Percentiles rank a stretch among this genome's conserved stretches.
Evolutionary conservation across 768 basidiomycete species (phyloP).

Genomic region (Inosperma sp.): DNA sequence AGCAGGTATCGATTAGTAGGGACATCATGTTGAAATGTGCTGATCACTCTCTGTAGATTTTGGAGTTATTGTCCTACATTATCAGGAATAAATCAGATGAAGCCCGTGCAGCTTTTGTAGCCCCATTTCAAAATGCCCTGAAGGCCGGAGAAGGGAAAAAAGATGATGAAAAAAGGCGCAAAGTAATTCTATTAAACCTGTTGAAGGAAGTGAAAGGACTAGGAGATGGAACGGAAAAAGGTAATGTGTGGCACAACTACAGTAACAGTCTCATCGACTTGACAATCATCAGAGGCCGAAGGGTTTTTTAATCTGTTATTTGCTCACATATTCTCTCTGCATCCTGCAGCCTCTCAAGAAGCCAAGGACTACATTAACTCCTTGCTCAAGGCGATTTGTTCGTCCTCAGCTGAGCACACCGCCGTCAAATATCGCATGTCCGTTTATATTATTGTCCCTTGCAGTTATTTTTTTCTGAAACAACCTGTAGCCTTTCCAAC

Average conservation of each 20-base stretch:
- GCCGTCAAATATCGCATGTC: slow-evolving; percentile 75
- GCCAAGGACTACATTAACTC: slow-evolving; percentile 45
- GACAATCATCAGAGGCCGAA: slow-evolving; percentile 54
- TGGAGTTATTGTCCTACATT: slow-evolving; percentile 74
- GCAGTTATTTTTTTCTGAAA: slow-evolving; percentile 6
- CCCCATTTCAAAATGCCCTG: slow-evolving; percentile 61
- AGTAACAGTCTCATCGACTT: not conserved
- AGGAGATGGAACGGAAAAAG: slow-evolving; percentile 76
- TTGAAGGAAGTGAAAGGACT: slow-evolving; percentile 59
- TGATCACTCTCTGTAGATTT: slow-evolving; percentile 45
- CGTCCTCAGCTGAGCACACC: slow-evolving; percentile 49
- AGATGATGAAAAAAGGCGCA: slow-evolving; percentile 50
- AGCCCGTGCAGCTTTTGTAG: slow-evolving; percentile 55
- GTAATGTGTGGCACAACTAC: slow-evolving; percentile 29
- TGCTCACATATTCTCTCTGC: slow-evolving; percentile 64
- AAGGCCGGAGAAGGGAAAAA: slow-evolving; percentile 47
- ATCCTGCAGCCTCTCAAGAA: slow-evolving; percentile 51
- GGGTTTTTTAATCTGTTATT: slow-evolving; percentile 85
- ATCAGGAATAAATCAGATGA: slow-evolving; percentile 64
- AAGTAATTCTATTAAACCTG: slow-evolving; percentile 54
- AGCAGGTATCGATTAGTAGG: slow-evolving; percentile 52
- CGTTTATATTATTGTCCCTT: slow-evolving; percentile 23
- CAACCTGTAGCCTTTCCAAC: slow-evolving; percentile 60
- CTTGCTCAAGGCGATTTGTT: slow-evolving; percentile 52
- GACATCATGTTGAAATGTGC: slow-evolving; percentile 6